Base-by-base conservation (phyloP, 2,329 filamentous ascomycete species). In the Xylariaceae sp. region DNA sequence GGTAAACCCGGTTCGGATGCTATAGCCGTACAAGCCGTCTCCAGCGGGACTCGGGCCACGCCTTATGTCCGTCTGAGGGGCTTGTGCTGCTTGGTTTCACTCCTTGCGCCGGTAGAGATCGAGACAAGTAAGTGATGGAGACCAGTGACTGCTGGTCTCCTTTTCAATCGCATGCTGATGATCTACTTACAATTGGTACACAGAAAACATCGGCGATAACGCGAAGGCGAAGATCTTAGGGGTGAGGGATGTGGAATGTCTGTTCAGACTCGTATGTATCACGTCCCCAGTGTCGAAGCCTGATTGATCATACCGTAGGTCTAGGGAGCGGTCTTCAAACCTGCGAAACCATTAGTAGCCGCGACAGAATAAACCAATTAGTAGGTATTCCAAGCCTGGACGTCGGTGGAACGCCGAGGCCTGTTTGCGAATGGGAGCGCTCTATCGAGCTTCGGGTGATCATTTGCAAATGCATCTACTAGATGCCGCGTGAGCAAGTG, bases 381-480 rank as follows among this genome's bases (percentile, higher is more conserved):
- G 15, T 16, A 37, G 34, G 5, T 37, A 16, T 34, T 34, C 30
- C 30, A 34, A 15, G 9, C 30, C 30, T 3, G 10, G 29, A 5
- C 10, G 12, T 34, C 12, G 13, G 12, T 34, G 13, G 13, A 12
- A 34, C 9, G 5, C 5, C 30, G 13, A 6, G 30, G 10, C 15
- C 34, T 37, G 16, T 18, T 42, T 21, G 29, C 19, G 47, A 34
- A 51, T 19, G 21, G 7, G 36, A 47, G 43, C 47, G 45, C 26
- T 8, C 26, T 26, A 26, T 26, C 37, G 9, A 40, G 8, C 5
- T 40, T 16, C 34, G 37, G 12, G 34, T 36, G n/a, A 37, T 48
- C 32, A 32, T 52, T 40, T 47, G 30, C n/a, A 30, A 39, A 51
- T 37, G 61, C 59, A 61, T 63, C 59, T 42, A 54, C 51, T 60